A percentile compares a stretch with the other conserved stretches of the same genome.
Evolutionary conservation across 805 yeast species (phyloP).

Genomic region (Starmerella kuoi): DNA sequence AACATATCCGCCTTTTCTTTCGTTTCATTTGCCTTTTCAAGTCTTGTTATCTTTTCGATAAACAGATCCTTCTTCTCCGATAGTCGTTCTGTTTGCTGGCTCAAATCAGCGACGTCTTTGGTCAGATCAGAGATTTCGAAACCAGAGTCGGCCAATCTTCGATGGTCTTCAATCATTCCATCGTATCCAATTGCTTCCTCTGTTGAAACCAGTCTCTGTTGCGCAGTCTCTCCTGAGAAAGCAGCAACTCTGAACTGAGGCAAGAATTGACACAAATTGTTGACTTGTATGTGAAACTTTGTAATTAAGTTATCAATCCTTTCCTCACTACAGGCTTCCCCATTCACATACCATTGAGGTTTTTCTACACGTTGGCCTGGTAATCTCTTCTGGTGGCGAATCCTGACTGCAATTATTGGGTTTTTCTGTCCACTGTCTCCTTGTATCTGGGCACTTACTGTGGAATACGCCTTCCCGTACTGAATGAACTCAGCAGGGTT

Average conservation of each 20-base stretch:
- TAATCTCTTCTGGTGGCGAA: background rate
- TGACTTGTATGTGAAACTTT: conserved; percentile 66
- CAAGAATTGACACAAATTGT: conserved; percentile 82
- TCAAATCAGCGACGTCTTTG: conserved; percentile 35
- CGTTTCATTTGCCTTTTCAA: conserved; percentile 1
- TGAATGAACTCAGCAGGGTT: conserved; percentile 17
- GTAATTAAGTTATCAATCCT: conserved; percentile 58
- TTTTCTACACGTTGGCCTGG: background rate
- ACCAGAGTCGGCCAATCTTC: conserved; percentile 32
- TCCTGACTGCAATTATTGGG: conserved; percentile 4
- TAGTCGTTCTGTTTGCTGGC: background rate
- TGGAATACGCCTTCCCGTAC: conserved; percentile 10
- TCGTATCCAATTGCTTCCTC: conserved; percentile 60
- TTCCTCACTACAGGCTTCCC: conserved; percentile 17
- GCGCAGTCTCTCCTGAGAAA: conserved; percentile 72
- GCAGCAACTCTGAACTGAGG: conserved; percentile 94
- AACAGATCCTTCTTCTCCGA: conserved; percentile 22
- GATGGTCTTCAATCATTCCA: conserved; percentile 42
- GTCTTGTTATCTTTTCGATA: conserved; percentile 23
- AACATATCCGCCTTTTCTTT: conserved; percentile 3
- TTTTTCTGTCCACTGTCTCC: conserved; percentile 3
- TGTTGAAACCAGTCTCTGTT: conserved; percentile 60
- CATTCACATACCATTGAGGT: conserved; percentile 16
- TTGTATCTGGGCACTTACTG: conserved; percentile 12
- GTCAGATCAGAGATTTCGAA: conserved; percentile 18